A percentile compares a stretch with the other conserved stretches of the same genome.
Conservation (phyloP, 1,284 basidiomycete genomes). For the Malassezia globosa region DNA sequence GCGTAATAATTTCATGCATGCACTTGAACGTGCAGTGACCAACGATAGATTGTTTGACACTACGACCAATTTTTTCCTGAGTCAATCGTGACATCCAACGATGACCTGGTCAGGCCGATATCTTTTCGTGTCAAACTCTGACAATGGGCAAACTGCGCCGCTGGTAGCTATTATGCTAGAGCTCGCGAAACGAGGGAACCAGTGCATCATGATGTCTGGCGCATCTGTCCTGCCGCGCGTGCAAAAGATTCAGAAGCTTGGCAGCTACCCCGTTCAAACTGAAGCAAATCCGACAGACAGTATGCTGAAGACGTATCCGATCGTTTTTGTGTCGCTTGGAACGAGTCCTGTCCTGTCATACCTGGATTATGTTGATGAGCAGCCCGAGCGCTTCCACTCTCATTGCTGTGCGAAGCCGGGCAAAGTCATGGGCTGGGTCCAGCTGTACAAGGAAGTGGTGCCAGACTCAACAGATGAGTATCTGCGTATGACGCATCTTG, state of each 20-base stretch:
- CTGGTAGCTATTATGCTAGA: conserved; percentile 16
- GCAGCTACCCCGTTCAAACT: not conserved
- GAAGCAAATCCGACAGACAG: not conserved
- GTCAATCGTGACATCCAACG: no score
- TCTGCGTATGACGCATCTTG: conserved; percentile 14
- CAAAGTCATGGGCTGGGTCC: conserved; percentile 10
- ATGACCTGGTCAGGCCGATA: conserved; percentile 1
- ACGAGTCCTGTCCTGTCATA: conserved; percentile 8
- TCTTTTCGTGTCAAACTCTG: conserved; percentile 19
- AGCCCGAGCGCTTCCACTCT: conserved; percentile 18
- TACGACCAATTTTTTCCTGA: no score
- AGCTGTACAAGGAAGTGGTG: conserved; percentile 10
- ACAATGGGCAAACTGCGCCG: conserved; percentile 19
- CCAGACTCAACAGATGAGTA: conserved; percentile 12
- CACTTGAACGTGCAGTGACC: no score
- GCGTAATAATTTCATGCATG: no score
- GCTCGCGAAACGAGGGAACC: conserved; percentile 12
- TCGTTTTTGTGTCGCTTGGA: conserved; percentile 16
- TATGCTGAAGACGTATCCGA: not conserved
- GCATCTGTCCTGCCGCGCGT: conserved; percentile 4
- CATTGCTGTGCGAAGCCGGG: conserved; percentile 12
- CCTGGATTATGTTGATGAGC: conserved; percentile 12
- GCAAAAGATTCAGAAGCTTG: not conserved
- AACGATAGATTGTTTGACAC: no score
- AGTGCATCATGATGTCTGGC: conserved; percentile 13